Evolutionary conservation across 345 rosid genomes (phyloP).

Genomic region (Pseudoturritis turrita): DNA sequence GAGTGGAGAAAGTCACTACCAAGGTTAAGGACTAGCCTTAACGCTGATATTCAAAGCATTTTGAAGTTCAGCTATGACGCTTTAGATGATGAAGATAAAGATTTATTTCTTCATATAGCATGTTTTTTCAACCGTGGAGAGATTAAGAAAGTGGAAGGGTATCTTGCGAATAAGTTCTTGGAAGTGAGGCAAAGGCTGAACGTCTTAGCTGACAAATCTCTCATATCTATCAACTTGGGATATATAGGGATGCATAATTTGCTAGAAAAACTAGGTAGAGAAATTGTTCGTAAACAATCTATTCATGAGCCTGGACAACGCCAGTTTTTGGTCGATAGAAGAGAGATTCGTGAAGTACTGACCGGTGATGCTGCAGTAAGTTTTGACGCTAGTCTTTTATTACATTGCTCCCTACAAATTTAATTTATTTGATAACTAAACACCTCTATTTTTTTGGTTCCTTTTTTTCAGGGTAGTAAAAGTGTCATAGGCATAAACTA

Average conservation of each 20-base stretch:
- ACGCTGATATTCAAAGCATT: not conserved
- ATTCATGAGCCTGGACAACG: not conserved
- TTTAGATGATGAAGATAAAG: not conserved
- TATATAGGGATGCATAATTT: not conserved
- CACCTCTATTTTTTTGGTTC: not conserved
- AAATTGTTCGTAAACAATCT: not conserved
- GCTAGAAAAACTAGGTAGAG: not conserved
- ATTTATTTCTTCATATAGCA: not conserved
- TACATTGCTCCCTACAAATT: not conserved
- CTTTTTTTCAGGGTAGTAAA: not conserved
- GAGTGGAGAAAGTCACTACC: not conserved
- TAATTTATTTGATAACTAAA: not conserved
- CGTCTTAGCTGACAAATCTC: not conserved
- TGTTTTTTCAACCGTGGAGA: not conserved
- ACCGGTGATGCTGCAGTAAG: not conserved
- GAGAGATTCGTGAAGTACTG: not conserved
- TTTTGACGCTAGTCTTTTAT: not conserved
- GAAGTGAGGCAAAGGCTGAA: not conserved
- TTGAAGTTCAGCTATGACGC: not conserved
- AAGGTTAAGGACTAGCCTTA: not conserved
- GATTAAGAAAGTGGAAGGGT: not conserved
- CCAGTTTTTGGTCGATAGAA: not conserved
- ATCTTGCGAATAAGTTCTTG: not conserved
- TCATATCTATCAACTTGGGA: not conserved
- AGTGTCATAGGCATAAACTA: not conserved